These are phyloP conservation scores for Debaryomyces prosopidis DNA, from an alignment of 805 yeast genomes.

Conservation along the genomic window DNA sequence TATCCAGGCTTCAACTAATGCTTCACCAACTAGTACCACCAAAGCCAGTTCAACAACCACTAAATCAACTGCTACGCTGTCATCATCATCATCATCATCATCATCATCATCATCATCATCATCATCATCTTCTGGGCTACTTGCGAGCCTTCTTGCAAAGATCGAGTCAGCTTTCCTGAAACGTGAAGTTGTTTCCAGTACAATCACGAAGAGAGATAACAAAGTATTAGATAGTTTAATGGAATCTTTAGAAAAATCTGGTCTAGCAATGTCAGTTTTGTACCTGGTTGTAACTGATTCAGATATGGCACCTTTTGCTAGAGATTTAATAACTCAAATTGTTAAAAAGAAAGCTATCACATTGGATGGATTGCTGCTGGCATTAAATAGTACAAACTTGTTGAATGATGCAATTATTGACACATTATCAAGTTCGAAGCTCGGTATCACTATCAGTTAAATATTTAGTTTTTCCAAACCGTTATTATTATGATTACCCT, in stretches of 20 bases:
- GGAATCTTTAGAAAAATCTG: conserved; percentile 28
- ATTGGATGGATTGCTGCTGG: conserved; percentile 12
- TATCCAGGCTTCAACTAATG: neutral
- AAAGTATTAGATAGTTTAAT: conserved; percentile 21
- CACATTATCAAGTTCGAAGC: conserved; percentile 13
- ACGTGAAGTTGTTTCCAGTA: conserved; percentile 10
- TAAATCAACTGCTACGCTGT: neutral
- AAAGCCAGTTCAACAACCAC: conserved; percentile 5
- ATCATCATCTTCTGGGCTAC: neutral
- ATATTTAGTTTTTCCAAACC: neutral
- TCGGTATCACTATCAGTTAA: conserved; percentile 10
- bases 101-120: conserved; percentile 4
- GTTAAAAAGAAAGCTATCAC: conserved; percentile 20
- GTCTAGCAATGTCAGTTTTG: conserved; percentile 28
- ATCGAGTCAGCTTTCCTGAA: conserved; percentile 6
- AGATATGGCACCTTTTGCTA: conserved; percentile 21
- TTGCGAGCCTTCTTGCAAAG: neutral
- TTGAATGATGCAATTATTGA: conserved; percentile 16
- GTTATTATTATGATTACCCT: too few species aligned
- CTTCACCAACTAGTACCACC: neutral
- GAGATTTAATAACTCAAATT: conserved; percentile 22
- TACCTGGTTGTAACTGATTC: conserved; percentile 21
- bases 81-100: conserved; percentile 6
- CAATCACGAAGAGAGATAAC: conserved; percentile 15
- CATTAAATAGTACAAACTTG: conserved; percentile 15